Base-by-base conservation (phyloP, 1,139 yeast species). In the Zhuliangozyma blackwelliae region DNA sequence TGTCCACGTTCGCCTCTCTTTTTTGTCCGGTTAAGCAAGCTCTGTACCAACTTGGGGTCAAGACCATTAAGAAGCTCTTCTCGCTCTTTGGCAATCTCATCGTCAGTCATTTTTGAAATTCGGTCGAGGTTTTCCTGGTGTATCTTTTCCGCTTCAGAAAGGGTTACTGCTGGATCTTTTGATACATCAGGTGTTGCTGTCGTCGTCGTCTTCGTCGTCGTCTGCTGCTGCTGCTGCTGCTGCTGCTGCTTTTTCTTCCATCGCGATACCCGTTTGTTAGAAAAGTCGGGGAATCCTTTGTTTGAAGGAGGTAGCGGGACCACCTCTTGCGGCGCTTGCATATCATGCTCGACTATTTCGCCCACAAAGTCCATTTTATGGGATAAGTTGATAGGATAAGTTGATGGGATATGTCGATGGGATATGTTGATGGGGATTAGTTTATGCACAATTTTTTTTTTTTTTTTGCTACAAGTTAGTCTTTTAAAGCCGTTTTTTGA, bases 111-210 rank as follows among this genome's bases (percentile, higher is more conserved):
- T 11, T 61, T 55, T 20, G 79, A 62, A 40, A 92, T 57, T 35
- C 71, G 67, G 31, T 78, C 77, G 45, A 84, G 55, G 56, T 90
- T 90, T 51, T 90, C 96, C 39, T 72, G 57, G 55, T 87, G 92
- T 27, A 90, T 86, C 51, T 75, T 73, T 48, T 82, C 90, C 1
- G 82, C 76, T 49, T 87, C 95, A 0, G 47, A 40, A 16, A 40
- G 21, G 9, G 21, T 6, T 7, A 28, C 23, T 6, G 23, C 16
- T 16, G 16, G 16, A 3, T 4, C 4, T 16, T 16, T 16, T 16
- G 16, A 16, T 16, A 4, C 16, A 16, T 16, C 16, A 3, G 16
- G 16, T 3, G 16, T 29, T 29, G 28, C 25, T 25, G 34, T 16
- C 4, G 16, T 16, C 4, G 16, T 16, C 5, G 23, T 9, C 5